These are phyloP conservation scores for Poterioochromonas sp. DNA, from an alignment of 352 stramenopile species.

Conservation along the genomic window DNA sequence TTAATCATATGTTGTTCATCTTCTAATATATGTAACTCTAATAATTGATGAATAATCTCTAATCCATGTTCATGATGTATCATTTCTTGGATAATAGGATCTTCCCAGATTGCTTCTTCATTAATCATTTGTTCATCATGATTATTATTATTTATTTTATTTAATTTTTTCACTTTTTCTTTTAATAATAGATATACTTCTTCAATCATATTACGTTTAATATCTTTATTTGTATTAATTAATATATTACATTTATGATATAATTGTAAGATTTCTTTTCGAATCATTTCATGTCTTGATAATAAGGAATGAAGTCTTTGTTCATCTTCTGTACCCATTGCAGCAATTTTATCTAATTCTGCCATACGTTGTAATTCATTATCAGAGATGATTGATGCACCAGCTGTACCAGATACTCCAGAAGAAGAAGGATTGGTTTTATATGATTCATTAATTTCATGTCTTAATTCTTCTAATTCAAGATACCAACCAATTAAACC, in stretches of 20 bases:
- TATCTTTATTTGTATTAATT: background rate
- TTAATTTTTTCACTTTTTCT: background rate
- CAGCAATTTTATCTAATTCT: constrained; percentile 12
- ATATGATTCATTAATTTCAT: background rate
- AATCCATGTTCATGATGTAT: background rate
- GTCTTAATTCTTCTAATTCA: background rate
- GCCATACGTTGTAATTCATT: background rate
- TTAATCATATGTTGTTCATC: background rate
- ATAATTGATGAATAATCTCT: background rate
- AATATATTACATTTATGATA: background rate
- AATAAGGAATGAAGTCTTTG: constrained; percentile 4
- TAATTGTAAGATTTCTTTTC: background rate
- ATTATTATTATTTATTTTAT: background rate
- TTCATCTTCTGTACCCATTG: background rate
- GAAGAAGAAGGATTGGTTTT: too few species aligned
- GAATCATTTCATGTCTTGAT: background rate
- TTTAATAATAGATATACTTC: constrained; percentile 16
- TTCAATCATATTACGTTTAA: background rate
- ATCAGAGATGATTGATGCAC: background rate
- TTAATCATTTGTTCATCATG: background rate
- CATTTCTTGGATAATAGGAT: background rate
- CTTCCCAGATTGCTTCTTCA: background rate
- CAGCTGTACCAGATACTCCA: background rate
- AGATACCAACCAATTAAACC: background rate
- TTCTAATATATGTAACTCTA: background rate